Percentiles rank a stretch among this genome's conserved stretches.
Evolutionary conservation across 371 early-diverging fungal species (phyloP).

Genomic region (Syncephalastrum racemosum): DNA sequence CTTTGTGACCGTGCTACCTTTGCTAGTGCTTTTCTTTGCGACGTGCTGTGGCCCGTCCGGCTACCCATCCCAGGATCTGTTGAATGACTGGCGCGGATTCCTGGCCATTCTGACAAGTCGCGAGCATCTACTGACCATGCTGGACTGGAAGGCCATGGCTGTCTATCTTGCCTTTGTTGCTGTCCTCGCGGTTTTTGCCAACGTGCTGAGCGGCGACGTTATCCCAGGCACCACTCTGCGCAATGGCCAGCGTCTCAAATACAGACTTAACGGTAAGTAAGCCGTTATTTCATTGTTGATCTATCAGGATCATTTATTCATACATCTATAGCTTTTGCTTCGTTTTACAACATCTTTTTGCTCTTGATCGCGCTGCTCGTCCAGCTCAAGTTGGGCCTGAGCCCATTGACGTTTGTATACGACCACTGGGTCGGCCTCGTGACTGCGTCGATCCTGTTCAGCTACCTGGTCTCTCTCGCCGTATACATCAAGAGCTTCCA

Average conservation of each 20-base stretch:
- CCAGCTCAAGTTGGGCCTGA: constrained; percentile 23
- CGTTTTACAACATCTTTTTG: constrained; percentile 60
- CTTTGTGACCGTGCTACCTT: constrained; percentile 62
- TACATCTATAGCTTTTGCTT: constrained; percentile 29
- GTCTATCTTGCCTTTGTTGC: constrained; percentile 69
- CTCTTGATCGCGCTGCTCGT: constrained; percentile 35
- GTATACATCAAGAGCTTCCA: constrained; percentile 83
- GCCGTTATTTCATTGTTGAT: not conserved
- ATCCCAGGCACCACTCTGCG: constrained; percentile 72
- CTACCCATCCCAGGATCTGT: constrained; percentile 37
- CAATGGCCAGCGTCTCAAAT: constrained; percentile 62
- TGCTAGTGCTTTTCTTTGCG: constrained; percentile 54
- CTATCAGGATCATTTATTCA: not conserved
- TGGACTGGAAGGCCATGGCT: constrained; percentile 52
- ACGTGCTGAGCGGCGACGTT: constrained; percentile 66
- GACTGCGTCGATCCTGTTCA: constrained; percentile 66
- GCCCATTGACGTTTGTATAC: constrained; percentile 69
- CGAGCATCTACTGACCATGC: constrained; percentile 27
- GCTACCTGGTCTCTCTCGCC: constrained; percentile 62
- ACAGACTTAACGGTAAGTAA: constrained; percentile 73
- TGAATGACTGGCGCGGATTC: constrained; percentile 22
- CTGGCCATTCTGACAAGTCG: constrained; percentile 14
- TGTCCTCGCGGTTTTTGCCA: constrained; percentile 66
- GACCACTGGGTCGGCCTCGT: constrained; percentile 76
- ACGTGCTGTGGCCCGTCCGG: constrained; percentile 39